Evolutionary conservation across 306 rosid species (phyloP), one percentile per base, ranked within the genome.

Genomic region (Castanea crenata): DNA sequence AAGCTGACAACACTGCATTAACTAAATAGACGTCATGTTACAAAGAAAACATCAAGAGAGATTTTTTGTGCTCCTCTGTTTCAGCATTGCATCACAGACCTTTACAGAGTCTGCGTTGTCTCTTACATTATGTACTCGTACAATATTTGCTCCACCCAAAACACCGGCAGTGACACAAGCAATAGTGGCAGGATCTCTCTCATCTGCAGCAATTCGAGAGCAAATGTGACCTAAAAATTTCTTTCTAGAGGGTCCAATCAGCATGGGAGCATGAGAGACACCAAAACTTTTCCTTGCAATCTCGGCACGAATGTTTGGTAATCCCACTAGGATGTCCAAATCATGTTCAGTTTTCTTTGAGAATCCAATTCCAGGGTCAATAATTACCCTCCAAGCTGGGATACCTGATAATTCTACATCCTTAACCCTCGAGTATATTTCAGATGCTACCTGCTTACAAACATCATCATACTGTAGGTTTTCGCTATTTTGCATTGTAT

Each of bases 351-450:
- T 84, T 54, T 89, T 91, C 86, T 93, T 95, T 25, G 97, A 91
- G 86, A 95, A 93, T 81, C 97, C 98, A 74, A 91, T 76, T 73
- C 98, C 99, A 7, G 98, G 96, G 78, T 95, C 98, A 73, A 91
- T 44, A 23, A 95, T 88, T 55, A 91, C 86, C 88, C 98, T 91
- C 97, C 98, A 93, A 18, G 94, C 93, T 7, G 97, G 98, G 68
- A 93, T 89, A 52, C 98, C 98, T n/a, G 85, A 84, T 20, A 82
- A 72, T 86, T 95, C 97, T 6, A 97, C 98, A 71, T 86, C 92
- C 81, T 83, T 85, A 59, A 91, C 79, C 72, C 85, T 70, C 0
- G 63, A 83, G 81, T 85, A 86, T 70, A 95, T 71, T 80, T 95
- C 98, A 11, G 85, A 88, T 55, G 93, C 92, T 81, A 95, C 76